Evolutionary conservation across 1,284 basidiomycete species (phyloP).

Genomic region (Ustilago bromivora): DNA sequence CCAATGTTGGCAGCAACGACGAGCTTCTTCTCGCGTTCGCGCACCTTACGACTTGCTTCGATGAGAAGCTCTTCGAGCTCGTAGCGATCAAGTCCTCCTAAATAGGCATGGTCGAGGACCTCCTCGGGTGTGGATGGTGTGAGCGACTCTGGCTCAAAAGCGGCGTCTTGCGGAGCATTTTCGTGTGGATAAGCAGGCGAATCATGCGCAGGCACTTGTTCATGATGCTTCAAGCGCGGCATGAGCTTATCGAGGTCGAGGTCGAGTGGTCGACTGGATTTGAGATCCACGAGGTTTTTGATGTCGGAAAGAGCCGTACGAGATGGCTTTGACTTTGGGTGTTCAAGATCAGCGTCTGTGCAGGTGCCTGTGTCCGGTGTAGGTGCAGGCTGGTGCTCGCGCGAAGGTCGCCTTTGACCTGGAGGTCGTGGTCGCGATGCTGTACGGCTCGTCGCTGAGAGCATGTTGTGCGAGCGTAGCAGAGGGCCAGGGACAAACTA

Average conservation of each 20-base stretch:
- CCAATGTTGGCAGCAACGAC: slow-evolving; percentile 63
- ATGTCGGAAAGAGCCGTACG: slow-evolving; percentile 24
- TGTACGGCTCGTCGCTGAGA: slow-evolving; percentile 4
- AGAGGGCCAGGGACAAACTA: background rate
- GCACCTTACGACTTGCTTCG: slow-evolving; percentile 58
- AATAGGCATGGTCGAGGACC: slow-evolving; percentile 42
- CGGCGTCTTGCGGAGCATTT: background rate
- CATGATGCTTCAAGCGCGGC: background rate
- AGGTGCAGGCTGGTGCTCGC: slow-evolving; percentile 6
- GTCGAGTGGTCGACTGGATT: background rate
- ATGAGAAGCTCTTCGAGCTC: slow-evolving; percentile 60
- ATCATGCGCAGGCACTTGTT: background rate
- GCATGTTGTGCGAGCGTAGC: background rate
- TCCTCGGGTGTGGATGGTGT: slow-evolving; percentile 10
- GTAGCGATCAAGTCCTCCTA: slow-evolving; percentile 53
- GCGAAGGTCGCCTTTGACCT: slow-evolving; percentile 5
- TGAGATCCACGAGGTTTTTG: slow-evolving; percentile 5
- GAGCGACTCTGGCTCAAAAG: slow-evolving; percentile 3
- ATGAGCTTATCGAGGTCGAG: background rate
- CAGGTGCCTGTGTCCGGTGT: background rate
- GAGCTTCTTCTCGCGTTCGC: slow-evolving; percentile 59
- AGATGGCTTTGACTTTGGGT: background rate
- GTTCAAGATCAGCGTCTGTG: background rate
- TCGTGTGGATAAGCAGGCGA: background rate
- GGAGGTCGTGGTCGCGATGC: slow-evolving; percentile 17